Percentiles rank a stretch among this genome's conserved stretches.
These are phyloP conservation scores for Lobosporangium transversale DNA, from an alignment of 192 early-diverging fungal genomes.

Conservation along the genomic window DNA sequence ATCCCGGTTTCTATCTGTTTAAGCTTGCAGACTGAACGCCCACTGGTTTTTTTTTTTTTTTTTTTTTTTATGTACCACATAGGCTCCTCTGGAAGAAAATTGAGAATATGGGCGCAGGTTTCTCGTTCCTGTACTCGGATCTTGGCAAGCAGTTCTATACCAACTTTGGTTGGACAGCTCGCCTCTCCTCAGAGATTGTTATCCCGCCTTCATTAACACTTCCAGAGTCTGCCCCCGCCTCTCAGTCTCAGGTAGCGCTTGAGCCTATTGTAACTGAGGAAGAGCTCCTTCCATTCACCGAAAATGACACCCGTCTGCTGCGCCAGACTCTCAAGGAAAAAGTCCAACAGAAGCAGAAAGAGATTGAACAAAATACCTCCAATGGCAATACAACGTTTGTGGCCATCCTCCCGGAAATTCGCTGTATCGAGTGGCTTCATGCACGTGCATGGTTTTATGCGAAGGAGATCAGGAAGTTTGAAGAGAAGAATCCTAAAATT, in stretches of 20 bases:
- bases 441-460: constrained; percentile 38
- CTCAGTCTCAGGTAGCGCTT: not conserved
- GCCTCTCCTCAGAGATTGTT: constrained; percentile 23
- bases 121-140: constrained; percentile 47
- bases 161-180: constrained; percentile 34
- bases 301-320: constrained; percentile 18
- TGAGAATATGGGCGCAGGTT: constrained; percentile 1
- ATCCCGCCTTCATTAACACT: constrained; percentile 7
- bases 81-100: constrained; percentile 45
- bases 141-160: constrained; percentile 32
- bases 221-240: not conserved
- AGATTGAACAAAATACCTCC: not conserved
- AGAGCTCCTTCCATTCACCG: not conserved
- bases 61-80: not conserved
- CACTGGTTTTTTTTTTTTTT: not conserved
- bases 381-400: constrained; percentile 14
- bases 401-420: constrained; percentile 25
- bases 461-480: not conserved
- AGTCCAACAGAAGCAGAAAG: not conserved
- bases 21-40: too few relatives aligned
- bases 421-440: constrained; percentile 29
- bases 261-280: constrained; percentile 6
- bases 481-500: not conserved
- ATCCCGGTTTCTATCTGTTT: too few relatives aligned
- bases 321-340: constrained; percentile 3